Evolutionary conservation across 768 basidiomycete species (phyloP).

Genomic region (Mycena amicta): DNA sequence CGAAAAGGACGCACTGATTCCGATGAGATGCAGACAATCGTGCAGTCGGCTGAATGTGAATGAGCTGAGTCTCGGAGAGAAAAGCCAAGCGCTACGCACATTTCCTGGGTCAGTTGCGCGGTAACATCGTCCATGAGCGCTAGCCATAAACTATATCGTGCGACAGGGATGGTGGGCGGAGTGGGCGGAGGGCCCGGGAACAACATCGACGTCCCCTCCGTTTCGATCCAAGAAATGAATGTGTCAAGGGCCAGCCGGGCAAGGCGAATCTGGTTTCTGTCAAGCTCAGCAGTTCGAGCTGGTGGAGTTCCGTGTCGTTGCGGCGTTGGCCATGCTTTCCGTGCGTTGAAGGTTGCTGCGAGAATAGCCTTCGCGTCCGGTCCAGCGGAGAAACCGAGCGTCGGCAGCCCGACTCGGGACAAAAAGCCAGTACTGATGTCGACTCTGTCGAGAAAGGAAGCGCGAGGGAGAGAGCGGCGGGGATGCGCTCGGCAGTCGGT

Average conservation of each 20-base stretch:
- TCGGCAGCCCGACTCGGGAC: too few species aligned
- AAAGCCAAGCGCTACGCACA: neutral
- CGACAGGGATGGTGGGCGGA: neutral
- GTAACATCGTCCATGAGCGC: neutral
- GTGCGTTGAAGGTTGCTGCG: too few species aligned
- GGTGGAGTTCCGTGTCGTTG: neutral
- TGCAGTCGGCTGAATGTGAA: neutral
- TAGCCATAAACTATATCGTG: neutral
- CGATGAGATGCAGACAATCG: slow-evolving; percentile 3
- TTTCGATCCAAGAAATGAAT: neutral
- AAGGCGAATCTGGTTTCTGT: neutral
- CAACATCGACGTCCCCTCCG: neutral
- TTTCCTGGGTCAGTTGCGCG: neutral
- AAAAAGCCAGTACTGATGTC: too few species aligned
- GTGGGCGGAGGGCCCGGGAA: neutral
- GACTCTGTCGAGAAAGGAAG: too few species aligned
- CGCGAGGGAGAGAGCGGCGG: too few species aligned
- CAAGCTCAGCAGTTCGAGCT: neutral
- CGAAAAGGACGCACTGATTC: neutral
- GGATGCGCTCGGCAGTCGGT: too few species aligned
- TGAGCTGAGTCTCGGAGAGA: neutral
- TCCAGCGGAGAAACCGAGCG: too few species aligned
- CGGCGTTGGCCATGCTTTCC: too few species aligned
- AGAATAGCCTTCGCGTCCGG: too few species aligned
- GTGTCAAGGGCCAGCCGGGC: neutral